Percentiles rank a stretch among this genome's conserved stretches.
These are phyloP conservation scores for Inga oerstediana DNA, from an alignment of 306 rosid species.

Conservation along the genomic window DNA sequence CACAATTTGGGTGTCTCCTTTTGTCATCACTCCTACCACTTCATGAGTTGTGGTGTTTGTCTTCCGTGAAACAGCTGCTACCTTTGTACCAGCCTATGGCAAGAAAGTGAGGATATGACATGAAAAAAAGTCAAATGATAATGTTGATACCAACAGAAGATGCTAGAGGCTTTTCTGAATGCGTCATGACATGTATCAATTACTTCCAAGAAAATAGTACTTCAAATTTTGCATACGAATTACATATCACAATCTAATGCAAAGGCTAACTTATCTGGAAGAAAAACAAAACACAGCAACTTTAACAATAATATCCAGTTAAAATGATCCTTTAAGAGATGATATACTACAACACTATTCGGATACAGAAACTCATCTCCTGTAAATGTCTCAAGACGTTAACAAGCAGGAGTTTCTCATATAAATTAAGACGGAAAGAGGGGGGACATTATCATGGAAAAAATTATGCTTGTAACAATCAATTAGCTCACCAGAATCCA, in stretches of 20 bases:
- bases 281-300: not conserved
- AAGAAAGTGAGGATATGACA: conserved; percentile 24
- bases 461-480: not conserved
- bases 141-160: conserved; percentile 7
- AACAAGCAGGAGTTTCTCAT: not conserved
- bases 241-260: not conserved
- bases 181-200: not conserved
- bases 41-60: conserved; percentile 97
- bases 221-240: not conserved
- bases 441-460: not conserved
- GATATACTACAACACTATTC: not conserved
- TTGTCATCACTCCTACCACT: conserved; percentile 86
- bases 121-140: not conserved
- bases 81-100: conserved; percentile 91
- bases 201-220: not conserved
- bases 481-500: not conserved
- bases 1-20: conserved; percentile 89
- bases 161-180: conserved; percentile 19
- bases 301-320: not conserved
- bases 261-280: not conserved
- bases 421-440: not conserved
- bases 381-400: not conserved
- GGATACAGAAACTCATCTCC: not conserved
- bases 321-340: not conserved
- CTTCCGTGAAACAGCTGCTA: conserved; percentile 94